Conservation (phyloP, 2,329 filamentous ascomycete species). For the Helotiales sp. region DNA sequence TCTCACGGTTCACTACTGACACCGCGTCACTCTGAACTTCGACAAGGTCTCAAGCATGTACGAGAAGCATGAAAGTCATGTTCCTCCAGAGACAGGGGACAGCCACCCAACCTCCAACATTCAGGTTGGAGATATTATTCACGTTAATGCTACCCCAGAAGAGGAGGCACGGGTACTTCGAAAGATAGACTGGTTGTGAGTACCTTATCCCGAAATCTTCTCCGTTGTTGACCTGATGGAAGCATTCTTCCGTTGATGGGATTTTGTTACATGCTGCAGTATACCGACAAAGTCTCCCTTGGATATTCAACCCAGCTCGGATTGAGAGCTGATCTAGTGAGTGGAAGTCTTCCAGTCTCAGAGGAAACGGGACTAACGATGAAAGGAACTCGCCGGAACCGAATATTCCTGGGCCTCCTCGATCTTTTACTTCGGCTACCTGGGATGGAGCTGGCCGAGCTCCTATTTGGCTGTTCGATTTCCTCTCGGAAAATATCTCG, state of each 20-base stretch:
- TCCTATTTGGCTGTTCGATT: slow-evolving; percentile 52
- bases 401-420: slow-evolving; percentile 53
- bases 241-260: slow-evolving; percentile 1
- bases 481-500: slow-evolving; percentile 53
- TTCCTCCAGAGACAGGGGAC: background rate
- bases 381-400: background rate
- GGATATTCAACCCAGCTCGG: slow-evolving; percentile 58
- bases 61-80: background rate
- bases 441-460: slow-evolving; percentile 44
- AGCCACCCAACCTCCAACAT: background rate
- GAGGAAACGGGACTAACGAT: too few relatives aligned
- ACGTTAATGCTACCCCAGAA: background rate
- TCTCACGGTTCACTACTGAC: too few relatives aligned
- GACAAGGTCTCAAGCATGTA: too few relatives aligned
- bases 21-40: too few relatives aligned
- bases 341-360: background rate
- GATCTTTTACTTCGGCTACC: slow-evolving; percentile 32
- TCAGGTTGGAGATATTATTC: background rate
- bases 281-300: slow-evolving; percentile 43
- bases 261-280: slow-evolving; percentile 7
- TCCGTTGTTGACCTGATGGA: background rate
- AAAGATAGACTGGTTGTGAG: slow-evolving; percentile 7
- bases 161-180: background rate
- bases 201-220: background rate
- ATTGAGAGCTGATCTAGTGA: slow-evolving; percentile 50